Evolutionary conservation across 2,329 filamentous ascomycete genomes (phyloP), one percentile per base, ranked within the genome.

Genomic region (Anthostomella pinea): DNA sequence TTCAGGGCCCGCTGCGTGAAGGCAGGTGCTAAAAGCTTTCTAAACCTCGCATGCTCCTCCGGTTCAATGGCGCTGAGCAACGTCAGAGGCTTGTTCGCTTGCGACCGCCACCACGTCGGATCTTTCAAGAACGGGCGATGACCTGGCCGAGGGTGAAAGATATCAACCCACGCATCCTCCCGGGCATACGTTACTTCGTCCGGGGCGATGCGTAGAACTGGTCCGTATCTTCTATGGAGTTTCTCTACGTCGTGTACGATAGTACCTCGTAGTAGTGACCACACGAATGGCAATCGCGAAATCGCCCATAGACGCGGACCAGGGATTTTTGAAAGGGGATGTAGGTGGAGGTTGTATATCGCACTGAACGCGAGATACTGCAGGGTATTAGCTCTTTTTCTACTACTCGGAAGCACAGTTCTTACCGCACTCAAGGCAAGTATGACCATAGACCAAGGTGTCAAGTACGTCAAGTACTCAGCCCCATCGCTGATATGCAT

Each of bases 41-140:
- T 49, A 8, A 58, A 54, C 2, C 35, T 46, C 0, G 43, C 34
- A 30, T 60, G 55, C 2, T 34, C 18, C 3, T 51, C 43, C 1
- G 50, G 46, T 5, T 58, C 31, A n/a, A 59, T 56, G 6, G 53
- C 55, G 29, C 41, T 60, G 6, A 58, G 30, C 1, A 63, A 15
- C 3, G 45, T 51, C 3, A 45, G 32, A 0, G 52, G 43, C 18
- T 35, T 30, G 3, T 48, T 51, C 1, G 55, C 56, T n/a, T 50
- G 51, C 4, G 23, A 24, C 7, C 36, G 30, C 54, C 56, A 60
- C 52, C 56, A 60, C 2, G 48, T 36, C 4, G 47, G 52, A 27
- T 59, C 52, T 21, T 57, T 60, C 0, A 54, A 36, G 24, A 54
- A 57, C 7, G 42, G 42, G n/a, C 36, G 39, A 11, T 28, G 36